phyloP scores from a whole-genome alignment of 2,329 filamentous ascomycete genomes.

The Trichophyton rubrum region DNA sequence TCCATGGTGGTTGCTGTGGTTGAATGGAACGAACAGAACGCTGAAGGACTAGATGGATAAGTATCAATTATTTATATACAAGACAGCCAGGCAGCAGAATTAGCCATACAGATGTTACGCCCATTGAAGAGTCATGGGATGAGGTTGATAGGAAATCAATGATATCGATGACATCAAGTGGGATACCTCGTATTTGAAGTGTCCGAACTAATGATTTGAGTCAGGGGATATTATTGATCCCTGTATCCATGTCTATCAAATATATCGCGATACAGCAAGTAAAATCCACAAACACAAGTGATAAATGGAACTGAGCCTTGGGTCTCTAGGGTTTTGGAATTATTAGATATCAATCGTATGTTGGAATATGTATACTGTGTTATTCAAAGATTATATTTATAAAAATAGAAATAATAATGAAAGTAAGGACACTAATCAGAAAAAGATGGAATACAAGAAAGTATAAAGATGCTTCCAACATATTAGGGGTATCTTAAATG shows the following conservation, averaged over 20 bases:
- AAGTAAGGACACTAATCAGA: not conserved
- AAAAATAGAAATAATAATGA: not conserved
- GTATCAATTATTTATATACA: not conserved
- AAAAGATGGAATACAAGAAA: not conserved
- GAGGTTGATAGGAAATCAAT: not conserved
- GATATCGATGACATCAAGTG: not conserved
- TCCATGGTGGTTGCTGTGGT: not conserved
- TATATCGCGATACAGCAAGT: too few species aligned
- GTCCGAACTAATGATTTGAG: too few species aligned
- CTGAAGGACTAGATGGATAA: not conserved
- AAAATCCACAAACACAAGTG: too few species aligned
- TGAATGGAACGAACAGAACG: not conserved
- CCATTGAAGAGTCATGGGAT: not conserved
- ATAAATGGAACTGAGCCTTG: not conserved
- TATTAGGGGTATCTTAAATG: not conserved
- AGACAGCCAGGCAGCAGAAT: not conserved
- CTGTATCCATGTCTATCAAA: too few species aligned
- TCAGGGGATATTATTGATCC: too few species aligned
- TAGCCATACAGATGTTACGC: not conserved
- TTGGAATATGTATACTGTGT: too few species aligned
- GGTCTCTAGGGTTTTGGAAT: not conserved
- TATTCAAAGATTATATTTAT: too few species aligned
- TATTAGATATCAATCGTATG: not conserved
- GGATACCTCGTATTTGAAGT: too few species aligned
- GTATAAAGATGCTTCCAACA: not conserved